phyloP scores from a whole-genome alignment of 2,329 filamentous ascomycete species.

The Pseudogymnoascus sp. region DNA sequence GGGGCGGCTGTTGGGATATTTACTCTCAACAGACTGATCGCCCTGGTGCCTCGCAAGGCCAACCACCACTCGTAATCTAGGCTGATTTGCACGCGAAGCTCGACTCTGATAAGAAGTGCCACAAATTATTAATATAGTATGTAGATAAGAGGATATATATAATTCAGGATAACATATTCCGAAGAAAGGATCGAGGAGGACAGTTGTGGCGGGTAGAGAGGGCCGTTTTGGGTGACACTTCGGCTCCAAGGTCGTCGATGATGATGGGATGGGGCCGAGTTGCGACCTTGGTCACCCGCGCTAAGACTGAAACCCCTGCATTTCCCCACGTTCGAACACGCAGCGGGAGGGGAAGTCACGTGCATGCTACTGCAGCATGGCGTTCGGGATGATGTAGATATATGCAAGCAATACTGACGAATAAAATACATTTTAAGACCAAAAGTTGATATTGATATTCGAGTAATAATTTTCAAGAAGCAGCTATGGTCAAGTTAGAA shows the following conservation, averaged over 20 bases:
- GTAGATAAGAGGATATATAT: not conserved
- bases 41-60: not conserved
- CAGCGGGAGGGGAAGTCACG: conserved; percentile 1
- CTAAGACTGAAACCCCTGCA: not conserved
- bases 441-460: not conserved
- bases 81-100: conserved; percentile 5
- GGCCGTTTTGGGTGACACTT: not conserved
- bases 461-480: not conserved
- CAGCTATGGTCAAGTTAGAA: conserved; percentile 33
- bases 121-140: not conserved
- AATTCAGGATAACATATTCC: not conserved
- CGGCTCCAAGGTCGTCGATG: conserved; percentile 4
- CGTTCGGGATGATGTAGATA: not conserved
- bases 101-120: not conserved
- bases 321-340: not conserved
- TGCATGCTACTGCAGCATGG: not conserved
- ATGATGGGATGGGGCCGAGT: conserved; percentile 1
- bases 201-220: not conserved
- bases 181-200: not conserved
- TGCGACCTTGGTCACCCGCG: conserved; percentile 1
- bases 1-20: not conserved
- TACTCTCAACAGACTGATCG: not conserved
- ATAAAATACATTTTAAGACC: not conserved
- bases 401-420: not conserved
- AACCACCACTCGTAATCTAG: not conserved